These are phyloP conservation scores for Stemphylium vesicarium DNA, from an alignment of 2,329 filamentous ascomycete genomes.

Conservation along the genomic window DNA sequence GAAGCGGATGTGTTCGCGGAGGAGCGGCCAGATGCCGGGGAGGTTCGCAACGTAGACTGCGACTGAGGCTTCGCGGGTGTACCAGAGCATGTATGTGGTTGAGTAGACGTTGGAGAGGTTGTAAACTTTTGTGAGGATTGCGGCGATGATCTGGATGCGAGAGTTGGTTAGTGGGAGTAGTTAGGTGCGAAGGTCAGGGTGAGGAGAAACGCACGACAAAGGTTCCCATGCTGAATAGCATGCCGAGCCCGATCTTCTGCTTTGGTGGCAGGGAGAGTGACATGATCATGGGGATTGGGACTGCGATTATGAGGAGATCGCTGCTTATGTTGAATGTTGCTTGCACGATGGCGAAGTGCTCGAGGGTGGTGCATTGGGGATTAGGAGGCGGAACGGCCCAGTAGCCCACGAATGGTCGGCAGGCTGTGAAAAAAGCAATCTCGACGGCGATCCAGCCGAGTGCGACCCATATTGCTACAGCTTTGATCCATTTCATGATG, in stretches of 20 bases:
- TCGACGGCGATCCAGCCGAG: slow-evolving; percentile 61
- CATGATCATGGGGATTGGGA: slow-evolving; percentile 63
- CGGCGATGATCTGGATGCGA: slow-evolving; percentile 44
- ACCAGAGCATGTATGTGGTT: slow-evolving; percentile 56
- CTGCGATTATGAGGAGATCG: slow-evolving; percentile 64
- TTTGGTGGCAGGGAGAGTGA: slow-evolving; percentile 58
- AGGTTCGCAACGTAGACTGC: slow-evolving; percentile 62
- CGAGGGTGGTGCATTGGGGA: slow-evolving; percentile 63
- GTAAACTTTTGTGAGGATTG: slow-evolving; percentile 58
- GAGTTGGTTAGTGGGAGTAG: slow-evolving; percentile 10
- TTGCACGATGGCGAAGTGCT: slow-evolving; percentile 65
- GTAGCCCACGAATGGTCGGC: slow-evolving; percentile 62
- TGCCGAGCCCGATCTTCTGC: slow-evolving; percentile 61
- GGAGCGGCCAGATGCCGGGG: slow-evolving; percentile 60
- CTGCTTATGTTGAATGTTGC: slow-evolving; percentile 66
- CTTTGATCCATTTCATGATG: slow-evolving; percentile 55
- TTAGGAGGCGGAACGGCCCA: slow-evolving; percentile 63
- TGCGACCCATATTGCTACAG: slow-evolving; percentile 57
- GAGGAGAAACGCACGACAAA: slow-evolving; percentile 53
- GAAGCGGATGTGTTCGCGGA: slow-evolving; percentile 53
- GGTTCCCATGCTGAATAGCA: slow-evolving; percentile 58
- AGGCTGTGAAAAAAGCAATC: slow-evolving; percentile 61
- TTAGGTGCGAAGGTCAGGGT: background rate
- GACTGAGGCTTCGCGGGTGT: slow-evolving; percentile 60
- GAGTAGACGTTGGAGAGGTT: slow-evolving; percentile 54